Evolutionary conservation across 2,329 filamentous ascomycete genomes (phyloP).

Genomic region (Alternaria brassicae): DNA sequence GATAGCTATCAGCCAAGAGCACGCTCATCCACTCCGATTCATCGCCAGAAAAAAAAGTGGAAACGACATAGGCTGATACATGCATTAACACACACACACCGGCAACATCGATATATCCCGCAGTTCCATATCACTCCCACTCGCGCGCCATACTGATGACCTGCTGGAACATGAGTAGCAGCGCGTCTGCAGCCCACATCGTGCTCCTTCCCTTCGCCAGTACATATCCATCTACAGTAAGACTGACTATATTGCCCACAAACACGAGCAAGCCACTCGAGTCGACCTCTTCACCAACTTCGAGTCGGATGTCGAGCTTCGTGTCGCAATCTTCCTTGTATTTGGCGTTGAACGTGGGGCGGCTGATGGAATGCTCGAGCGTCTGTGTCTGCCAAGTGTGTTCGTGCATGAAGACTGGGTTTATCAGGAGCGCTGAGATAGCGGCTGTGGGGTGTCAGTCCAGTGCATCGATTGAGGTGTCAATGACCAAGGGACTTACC

Average conservation of each 20-base stretch:
- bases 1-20: neutral
- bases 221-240: neutral
- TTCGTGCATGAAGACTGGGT: neutral
- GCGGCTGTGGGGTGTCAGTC: neutral
- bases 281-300: neutral
- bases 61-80: neutral
- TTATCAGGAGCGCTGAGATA: neutral
- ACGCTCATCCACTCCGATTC: neutral
- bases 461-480: neutral
- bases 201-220: neutral
- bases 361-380: neutral
- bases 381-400: neutral
- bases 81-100: neutral
- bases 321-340: neutral
- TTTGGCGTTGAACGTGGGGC: neutral
- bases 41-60: neutral
- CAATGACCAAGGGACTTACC: neutral
- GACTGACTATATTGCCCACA: neutral
- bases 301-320: neutral
- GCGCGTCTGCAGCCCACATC: neutral
- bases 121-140: neutral
- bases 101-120: neutral
- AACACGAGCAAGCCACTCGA: neutral
- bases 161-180: neutral
- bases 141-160: neutral